Evolutionary conservation across 768 basidiomycete genomes (phyloP), one percentile per base, ranked within the genome.

Genomic region (Boletus subcaerulescens): DNA sequence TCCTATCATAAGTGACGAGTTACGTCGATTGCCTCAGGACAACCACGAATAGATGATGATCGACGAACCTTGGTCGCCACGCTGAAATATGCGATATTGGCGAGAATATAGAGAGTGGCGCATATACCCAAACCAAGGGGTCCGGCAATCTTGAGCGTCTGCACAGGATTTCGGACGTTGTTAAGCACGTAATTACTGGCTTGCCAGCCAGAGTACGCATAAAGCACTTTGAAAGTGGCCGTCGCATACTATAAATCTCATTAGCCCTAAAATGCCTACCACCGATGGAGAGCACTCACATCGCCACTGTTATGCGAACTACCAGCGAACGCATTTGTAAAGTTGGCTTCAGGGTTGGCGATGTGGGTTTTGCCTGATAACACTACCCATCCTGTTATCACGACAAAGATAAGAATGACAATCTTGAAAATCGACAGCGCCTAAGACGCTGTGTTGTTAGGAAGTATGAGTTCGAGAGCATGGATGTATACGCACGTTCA

Each of bases 81-180:
- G 17, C 81, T 74, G 40, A 83, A 83, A 59, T 84, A 83, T 4
- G 83, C 78, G 2, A 85, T 68, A 52, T 85, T 84, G 1, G 81
- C 80, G 14, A 85, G 68, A 13, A 84, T 55, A 51, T 85, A 84
- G 2, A 84, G 65, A 2, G 72, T 59, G 0, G 80, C 75, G 31
- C 80, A 82, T 18, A 84, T 79, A 3, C 77, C 74, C 17, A 84
- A 66, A 1, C 81, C 82, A 18, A 84, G 78, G 0, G 82, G 82
- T 2, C 80, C 83, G 0, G 83, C 82, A 26, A 84, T 82, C 65
- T 81, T 82, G 48, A 86, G 76, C 8, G 84, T 86, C 32, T 79
- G 76, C 1, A 83, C 73, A 1, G 83, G 83, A 60, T 84, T 71
- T 61, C 77, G 79, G 49, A 85, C 81, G 14, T 60, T 60, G 38